Evolutionary conservation across 179 eudicot genomes (phyloP), one percentile per base, ranked within the genome.

Genomic region (Actinidia polygama): DNA sequence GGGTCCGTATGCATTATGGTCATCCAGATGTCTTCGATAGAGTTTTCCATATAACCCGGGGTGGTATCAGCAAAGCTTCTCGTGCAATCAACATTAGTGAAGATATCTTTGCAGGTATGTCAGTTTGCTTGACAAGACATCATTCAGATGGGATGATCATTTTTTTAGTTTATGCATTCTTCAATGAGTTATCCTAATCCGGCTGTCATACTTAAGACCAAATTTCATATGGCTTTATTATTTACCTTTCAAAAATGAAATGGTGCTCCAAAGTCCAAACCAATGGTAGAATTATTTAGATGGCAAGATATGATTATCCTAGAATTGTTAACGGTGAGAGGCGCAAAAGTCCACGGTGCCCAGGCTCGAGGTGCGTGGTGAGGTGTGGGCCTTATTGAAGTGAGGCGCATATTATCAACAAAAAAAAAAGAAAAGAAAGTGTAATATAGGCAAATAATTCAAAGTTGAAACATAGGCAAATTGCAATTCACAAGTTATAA

Each of bases 1-100:
- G 99, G 94, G 97, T 95, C 40, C 98, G 99, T 64, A 95, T 97
- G 99, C 99, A 97, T 87, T 97, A 97, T 91, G 99, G 99, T 63
- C 99, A 97, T 89, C 99, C 99, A 7, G 99, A 97, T 91, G 97
- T 97, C 75, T 97, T 97, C 86, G 99, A 97, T 87, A 87, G 99
- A 89, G 93, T 97, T 83, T 97, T 97, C 87, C 99, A 97, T 85
- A 89, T 97, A 63, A 97, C 99, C 47, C 93, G 99, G 53, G 99
- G 99, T 66, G 99, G 99, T 83, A 97, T 97, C 85, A 97, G 99
- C 93, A 97, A 97, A 89, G 98, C 99, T 19, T 97, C 99, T 73
- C 98, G 99, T 84, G 93, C 93, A 75, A 95, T 97, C 72, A 97
- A 97, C 87, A 97, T 95, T 23, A 97, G 99, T 87, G 99, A 95